Evolutionary conservation across 2,329 filamentous ascomycete genomes (phyloP).

Genomic region (Talaromyces pinophilus): DNA sequence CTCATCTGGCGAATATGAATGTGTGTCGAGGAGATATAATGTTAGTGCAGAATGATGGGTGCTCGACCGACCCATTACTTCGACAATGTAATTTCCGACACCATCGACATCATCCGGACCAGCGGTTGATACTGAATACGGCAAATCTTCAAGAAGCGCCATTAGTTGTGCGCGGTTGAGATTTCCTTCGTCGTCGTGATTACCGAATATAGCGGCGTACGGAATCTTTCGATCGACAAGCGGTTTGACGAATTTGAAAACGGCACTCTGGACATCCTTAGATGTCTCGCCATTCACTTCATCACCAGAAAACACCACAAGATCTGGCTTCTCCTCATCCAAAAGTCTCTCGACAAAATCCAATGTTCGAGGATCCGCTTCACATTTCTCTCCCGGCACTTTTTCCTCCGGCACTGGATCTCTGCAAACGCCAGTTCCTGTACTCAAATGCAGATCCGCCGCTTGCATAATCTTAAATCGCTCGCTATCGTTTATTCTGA

Average conservation of each 20-base stretch:
- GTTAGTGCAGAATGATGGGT: constrained; percentile 88
- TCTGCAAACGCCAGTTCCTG: constrained; percentile 80
- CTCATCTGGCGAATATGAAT: constrained; percentile 88
- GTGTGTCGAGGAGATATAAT: constrained; percentile 92
- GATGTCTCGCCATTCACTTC: constrained; percentile 94
- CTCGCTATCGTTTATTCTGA: constrained; percentile 80
- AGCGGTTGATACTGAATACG: constrained; percentile 82
- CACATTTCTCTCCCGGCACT: constrained; percentile 71
- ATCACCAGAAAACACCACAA: constrained; percentile 89
- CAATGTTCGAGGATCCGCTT: constrained; percentile 86
- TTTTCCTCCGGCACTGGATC: constrained; percentile 76
- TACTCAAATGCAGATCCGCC: constrained; percentile 91
- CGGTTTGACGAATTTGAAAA: constrained; percentile 88
- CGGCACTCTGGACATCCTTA: constrained; percentile 85
- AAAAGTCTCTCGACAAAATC: constrained; percentile 83
- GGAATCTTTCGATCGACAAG: constrained; percentile 86
- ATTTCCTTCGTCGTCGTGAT: constrained; percentile 91
- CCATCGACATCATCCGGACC: constrained; percentile 84
- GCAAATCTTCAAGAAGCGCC: constrained; percentile 80
- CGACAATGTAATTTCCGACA: constrained; percentile 91
- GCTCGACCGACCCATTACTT: constrained; percentile 76
- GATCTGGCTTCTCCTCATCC: constrained; percentile 89
- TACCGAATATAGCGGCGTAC: constrained; percentile 92
- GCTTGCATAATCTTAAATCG: constrained; percentile 97
- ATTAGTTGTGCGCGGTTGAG: constrained; percentile 78